These are phyloP conservation scores for Flaveria brownii DNA, from an alignment of 129 eudicot species.

Conservation along the genomic window DNA sequence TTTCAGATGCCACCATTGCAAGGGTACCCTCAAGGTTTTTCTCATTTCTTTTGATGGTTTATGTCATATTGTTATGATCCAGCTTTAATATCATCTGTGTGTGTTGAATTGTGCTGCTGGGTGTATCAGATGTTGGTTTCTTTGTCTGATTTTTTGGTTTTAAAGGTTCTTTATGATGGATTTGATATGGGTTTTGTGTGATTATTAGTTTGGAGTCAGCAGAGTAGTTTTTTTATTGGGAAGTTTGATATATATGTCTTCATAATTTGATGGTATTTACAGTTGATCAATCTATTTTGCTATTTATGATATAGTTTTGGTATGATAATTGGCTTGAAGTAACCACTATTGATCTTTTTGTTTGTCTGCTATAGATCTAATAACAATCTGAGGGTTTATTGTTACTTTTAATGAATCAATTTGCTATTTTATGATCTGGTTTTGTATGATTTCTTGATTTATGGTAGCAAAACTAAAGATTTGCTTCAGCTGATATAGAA, in stretches of 20 bases:
- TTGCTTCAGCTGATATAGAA: slow-evolving; percentile 4
- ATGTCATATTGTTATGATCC: slow-evolving; percentile 15
- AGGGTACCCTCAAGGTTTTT: slow-evolving; percentile 92
- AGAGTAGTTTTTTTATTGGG: not conserved
- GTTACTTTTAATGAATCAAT: not conserved
- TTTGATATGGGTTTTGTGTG: slow-evolving; percentile 25
- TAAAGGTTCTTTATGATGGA: not conserved
- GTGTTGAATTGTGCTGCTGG: slow-evolving; percentile 11
- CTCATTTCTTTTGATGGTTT: not conserved
- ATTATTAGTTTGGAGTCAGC: not conserved
- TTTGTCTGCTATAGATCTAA: slow-evolving; percentile 4
- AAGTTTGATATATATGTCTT: not conserved
- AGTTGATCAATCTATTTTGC: not conserved
- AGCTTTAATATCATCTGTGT: not conserved
- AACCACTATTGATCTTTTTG: slow-evolving; percentile 8
- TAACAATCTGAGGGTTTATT: not conserved
- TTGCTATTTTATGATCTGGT: slow-evolving; percentile 13
- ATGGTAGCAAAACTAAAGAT: not conserved
- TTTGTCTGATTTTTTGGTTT: not conserved
- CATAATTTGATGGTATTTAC: not conserved
- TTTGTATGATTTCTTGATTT: slow-evolving; percentile 6
- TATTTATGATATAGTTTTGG: slow-evolving; percentile 24
- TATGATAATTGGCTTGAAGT: slow-evolving; percentile 18
- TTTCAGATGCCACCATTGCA: slow-evolving; percentile 98
- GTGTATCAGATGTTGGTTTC: slow-evolving; percentile 1